Conservation (phyloP, 2,329 filamentous ascomycete genomes). For the Penicillium sp. region DNA sequence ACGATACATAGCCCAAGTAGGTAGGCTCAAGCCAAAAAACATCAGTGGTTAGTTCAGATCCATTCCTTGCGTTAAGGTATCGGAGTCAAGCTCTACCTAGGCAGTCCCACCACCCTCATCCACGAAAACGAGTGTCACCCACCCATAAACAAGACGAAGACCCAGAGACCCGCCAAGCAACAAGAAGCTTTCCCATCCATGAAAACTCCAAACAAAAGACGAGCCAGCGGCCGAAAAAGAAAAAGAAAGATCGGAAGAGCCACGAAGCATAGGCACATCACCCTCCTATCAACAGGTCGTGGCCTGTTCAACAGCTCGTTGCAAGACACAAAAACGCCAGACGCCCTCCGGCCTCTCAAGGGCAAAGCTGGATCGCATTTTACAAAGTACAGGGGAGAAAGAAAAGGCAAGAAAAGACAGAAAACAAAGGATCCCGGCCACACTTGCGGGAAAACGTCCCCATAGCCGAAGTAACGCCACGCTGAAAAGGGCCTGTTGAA, state of each 20-base stretch:
- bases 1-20: background rate
- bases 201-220: background rate
- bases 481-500: background rate
- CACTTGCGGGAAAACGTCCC: background rate
- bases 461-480: background rate
- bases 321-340: constrained; percentile 6
- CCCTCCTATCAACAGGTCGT: background rate
- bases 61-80: background rate
- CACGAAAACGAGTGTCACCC: background rate
- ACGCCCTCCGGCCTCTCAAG: constrained; percentile 17
- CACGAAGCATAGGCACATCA: too few relatives aligned
- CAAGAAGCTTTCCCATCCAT: background rate
- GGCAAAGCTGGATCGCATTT: constrained; percentile 16
- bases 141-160: background rate
- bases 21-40: background rate
- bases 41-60: background rate
- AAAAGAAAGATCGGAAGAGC: background rate
- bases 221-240: background rate
- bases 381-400: background rate
- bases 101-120: background rate
- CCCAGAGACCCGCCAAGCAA: background rate
- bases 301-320: background rate
- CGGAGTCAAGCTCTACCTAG: background rate
- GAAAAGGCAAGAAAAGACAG: background rate
- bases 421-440: background rate